Base-by-base conservation (phyloP, 192 early-diverging fungal genomes). In the Cetraspora pellucida region DNA sequence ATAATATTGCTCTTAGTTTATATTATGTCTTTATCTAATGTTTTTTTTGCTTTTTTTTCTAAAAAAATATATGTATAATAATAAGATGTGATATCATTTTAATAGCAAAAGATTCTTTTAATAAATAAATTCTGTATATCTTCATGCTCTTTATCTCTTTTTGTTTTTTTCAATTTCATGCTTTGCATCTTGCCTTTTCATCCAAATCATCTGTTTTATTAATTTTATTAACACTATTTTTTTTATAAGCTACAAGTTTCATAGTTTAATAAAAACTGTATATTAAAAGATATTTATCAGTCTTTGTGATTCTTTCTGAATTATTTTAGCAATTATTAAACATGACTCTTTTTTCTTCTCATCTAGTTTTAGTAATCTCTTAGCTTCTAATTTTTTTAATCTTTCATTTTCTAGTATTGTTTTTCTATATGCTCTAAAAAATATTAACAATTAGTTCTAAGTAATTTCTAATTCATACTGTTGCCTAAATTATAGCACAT, bases 131-230 rank as follows among this genome's bases (percentile, higher is more conserved):
- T n/a, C n/a, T n/a, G n/a, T n/a, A 82, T 87, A 86, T 91, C 89
- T 45, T 87, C 79, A 57, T 92, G 92, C 72, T 92, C 90, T 66
- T 90, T 86, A 80, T 98, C 95, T 30, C 95, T 90, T 67, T 96
- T 94, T 75, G 97, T 91, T 64, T 96, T 88, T 60, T 80, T 85
- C 59, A 97, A 81, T 92, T 94, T 96, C 97, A 99, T 0, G 90
- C 89, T 57, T 91, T 91, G 84, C 90, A 94, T 81, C 98, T 96
- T 8, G 90, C 94, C 25, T 92, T 90, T 67, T 94, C 91, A 77
- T 98, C 91, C 7, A 95, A 30, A 21, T 89, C 93, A 82, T 98
- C 97, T 0, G 93, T 95, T 85, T 99, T 96, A 81, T 97, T 96
- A 1, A 96, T 88, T 37, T 90, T 88, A 19, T 83, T 65, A 28